A percentile compares a stretch with the other conserved stretches of the same genome.
Evolutionary conservation across 106 monocot species (phyloP).

Genomic region (Phalaenopsis equestris): DNA sequence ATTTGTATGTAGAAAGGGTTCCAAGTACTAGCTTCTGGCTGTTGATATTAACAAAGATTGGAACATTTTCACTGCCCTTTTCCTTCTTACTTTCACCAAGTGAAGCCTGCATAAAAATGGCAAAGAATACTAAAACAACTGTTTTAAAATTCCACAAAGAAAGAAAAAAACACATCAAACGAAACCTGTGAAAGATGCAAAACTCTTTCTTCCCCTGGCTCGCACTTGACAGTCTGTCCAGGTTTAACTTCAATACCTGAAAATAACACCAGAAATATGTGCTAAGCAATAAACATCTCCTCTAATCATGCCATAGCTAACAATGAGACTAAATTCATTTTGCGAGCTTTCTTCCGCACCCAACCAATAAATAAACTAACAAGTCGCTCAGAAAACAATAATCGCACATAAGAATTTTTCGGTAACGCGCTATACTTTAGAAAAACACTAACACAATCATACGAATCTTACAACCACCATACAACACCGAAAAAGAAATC

Average conservation of each 20-base stretch:
- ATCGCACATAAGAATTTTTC: background rate
- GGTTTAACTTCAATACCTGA: constrained; percentile 50
- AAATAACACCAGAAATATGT: background rate
- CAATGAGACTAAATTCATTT: background rate
- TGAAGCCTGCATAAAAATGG: constrained; percentile 23
- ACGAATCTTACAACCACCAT: background rate
- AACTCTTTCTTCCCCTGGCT: constrained; percentile 23
- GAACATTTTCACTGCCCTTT: constrained; percentile 27
- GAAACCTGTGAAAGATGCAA: constrained; percentile 45
- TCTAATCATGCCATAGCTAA: background rate
- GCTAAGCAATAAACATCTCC: background rate
- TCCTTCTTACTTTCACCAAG: constrained; percentile 41
- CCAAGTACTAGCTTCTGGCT: constrained; percentile 52
- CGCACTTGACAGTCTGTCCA: constrained; percentile 30
- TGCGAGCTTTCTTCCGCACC: background rate
- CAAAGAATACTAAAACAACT: background rate
- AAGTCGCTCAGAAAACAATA: background rate
- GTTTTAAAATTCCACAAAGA: background rate
- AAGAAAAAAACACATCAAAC: background rate
- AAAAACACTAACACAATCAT: background rate
- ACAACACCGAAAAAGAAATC: background rate
- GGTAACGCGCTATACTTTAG: background rate
- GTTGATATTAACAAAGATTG: constrained; percentile 35
- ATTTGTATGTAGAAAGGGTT: constrained; percentile 42
- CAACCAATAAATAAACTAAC: background rate